Base-by-base conservation (phyloP, 1,284 basidiomycete species). In the Albatrellus sp. region DNA sequence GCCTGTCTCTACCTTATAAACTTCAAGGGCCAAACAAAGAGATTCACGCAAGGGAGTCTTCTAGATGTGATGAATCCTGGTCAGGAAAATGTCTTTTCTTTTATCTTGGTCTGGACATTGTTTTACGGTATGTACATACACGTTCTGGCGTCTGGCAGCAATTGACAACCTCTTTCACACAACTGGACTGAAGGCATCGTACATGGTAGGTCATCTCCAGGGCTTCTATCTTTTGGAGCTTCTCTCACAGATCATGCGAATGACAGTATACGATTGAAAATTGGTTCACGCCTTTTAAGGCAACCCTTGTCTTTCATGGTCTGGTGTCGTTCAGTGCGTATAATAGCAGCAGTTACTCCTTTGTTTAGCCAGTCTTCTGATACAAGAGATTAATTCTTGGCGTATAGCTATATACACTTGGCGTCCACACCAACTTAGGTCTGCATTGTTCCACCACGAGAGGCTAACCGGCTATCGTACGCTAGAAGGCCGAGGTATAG, bases 31-130 rank as follows among this genome's bases (percentile, higher is more conserved):
- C 67, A 66, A 38, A 70, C 78, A 4, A 54, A 60, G 39, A 77
- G 75, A 52, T 86, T 75, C 60, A 61, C 82, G 17, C 63, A 71
- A 37, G 74, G 76, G 7, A 80, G 83, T 6, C 58, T 75, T 55
- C 61, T 68, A 55, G 84, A 82, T 46, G 63, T 90, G 36, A 62
- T 80, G 40, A 88, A 83, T 47, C 80, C 90, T 0, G 86, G 87
- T 10, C 81, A 88, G 61, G 89, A 92, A 62, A 90, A 90, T 52
- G 67, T 81, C 14, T 83, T 87, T 55, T 87, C 87, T 1, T 93
- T 90, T 57, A 72, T 93, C 48, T 70, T 92, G 37, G 80, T 85
- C 31, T 93, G 89, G 89, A 93, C 90, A 33, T 66, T 91, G 46
- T 85, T 89, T 60, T 91, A 86, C 60, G 88, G 84, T 88, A 54